A percentile compares a stretch with the other conserved stretches of the same genome.
Conservation (phyloP, 345 rosid genomes). For the Kernera saxatilis region DNA sequence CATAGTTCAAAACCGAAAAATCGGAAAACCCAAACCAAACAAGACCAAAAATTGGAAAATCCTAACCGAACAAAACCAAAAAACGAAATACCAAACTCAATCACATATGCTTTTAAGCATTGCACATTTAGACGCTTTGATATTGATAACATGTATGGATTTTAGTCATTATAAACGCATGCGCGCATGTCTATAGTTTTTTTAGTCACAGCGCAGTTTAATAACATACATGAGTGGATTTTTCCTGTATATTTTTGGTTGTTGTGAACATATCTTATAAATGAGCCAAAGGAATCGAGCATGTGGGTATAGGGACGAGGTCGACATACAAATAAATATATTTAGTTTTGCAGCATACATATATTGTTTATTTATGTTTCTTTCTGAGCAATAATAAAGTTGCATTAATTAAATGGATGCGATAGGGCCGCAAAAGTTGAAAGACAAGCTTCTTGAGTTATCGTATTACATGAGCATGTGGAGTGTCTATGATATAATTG, state of each 20-base stretch:
- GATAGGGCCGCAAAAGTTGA: constrained; percentile 31
- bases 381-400: constrained; percentile 16
- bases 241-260: background rate
- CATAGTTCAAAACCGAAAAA: background rate
- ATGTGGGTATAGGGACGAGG: constrained; percentile 25
- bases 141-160: too few relatives aligned
- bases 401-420: constrained; percentile 14
- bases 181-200: background rate
- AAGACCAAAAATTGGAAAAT: background rate
- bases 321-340: constrained; percentile 17
- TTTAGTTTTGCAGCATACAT: background rate
- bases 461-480: constrained; percentile 26
- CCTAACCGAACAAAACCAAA: background rate
- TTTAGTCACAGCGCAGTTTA: background rate
- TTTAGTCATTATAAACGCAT: constrained; percentile 19
- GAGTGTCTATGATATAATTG: constrained; percentile 21
- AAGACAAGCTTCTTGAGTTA: constrained; percentile 14
- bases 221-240: background rate
- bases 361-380: background rate
- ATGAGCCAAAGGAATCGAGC: constrained; percentile 16
- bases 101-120: background rate
- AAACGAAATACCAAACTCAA: background rate
- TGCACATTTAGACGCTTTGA: too few relatives aligned
- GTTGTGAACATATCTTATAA: constrained; percentile 15
- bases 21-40: background rate